Evolutionary conservation across 2,329 filamentous ascomycete species (phyloP).

Genomic region (Coniochaeta ligniaria): DNA sequence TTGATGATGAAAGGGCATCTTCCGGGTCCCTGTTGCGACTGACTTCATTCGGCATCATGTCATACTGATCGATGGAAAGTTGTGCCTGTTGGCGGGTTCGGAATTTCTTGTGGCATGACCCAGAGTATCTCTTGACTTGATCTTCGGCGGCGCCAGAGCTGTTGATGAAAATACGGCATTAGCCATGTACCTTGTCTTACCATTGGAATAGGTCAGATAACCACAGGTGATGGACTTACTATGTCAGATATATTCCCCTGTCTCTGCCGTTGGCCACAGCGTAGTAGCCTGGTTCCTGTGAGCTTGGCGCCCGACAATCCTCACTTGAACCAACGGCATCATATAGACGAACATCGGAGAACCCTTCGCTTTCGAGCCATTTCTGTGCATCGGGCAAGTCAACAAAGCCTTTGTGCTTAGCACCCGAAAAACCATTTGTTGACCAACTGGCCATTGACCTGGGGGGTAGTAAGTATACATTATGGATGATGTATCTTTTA

Average conservation of each 20-base stretch:
- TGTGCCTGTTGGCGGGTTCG: neutral
- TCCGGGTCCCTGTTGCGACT: neutral
- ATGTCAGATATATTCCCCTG: neutral
- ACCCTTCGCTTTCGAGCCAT: neutral
- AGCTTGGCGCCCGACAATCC: neutral
- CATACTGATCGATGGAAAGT: neutral
- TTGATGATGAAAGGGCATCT: neutral
- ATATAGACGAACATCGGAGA: neutral
- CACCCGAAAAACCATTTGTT: too few species aligned
- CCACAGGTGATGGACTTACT: neutral
- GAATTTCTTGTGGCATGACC: neutral
- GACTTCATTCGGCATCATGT: neutral
- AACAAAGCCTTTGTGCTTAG: neutral
- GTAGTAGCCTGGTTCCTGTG: neutral
- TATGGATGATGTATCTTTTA: neutral
- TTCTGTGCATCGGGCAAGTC: neutral
- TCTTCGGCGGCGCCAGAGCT: neutral
- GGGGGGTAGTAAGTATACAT: neutral
- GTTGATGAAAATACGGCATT: too few species aligned
- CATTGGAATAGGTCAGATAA: neutral
- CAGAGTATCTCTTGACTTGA: neutral
- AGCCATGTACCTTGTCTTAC: too few species aligned
- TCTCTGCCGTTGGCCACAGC: neutral
- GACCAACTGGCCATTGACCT: neutral
- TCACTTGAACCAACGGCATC: neutral